Conservation (phyloP, 2,329 filamentous ascomycete species). For the Colletotrichum camelliae region DNA sequence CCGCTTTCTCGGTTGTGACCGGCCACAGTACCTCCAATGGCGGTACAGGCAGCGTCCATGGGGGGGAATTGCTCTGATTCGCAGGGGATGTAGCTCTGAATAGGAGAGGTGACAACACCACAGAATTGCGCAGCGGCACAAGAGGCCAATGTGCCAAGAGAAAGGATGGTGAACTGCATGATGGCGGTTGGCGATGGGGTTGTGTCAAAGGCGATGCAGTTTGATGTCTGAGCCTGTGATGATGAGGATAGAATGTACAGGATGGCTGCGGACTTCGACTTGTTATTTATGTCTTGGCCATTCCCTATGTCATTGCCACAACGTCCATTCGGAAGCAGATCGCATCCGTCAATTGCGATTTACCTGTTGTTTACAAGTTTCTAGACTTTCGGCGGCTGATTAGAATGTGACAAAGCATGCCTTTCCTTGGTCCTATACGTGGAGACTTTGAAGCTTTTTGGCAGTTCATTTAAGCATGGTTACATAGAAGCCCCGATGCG, state of each 20-base stretch:
- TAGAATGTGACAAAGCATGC: neutral
- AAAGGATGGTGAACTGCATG: neutral
- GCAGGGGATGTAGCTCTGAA: neutral
- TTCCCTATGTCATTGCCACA: no score
- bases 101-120: neutral
- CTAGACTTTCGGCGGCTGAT: neutral
- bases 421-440: neutral
- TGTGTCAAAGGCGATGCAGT: neutral
- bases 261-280: neutral
- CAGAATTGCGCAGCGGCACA: neutral
- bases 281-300: neutral
- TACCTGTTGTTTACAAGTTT: neutral
- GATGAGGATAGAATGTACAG: neutral
- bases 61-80: neutral
- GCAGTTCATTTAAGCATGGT: neutral
- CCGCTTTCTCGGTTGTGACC: neutral
- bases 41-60: neutral
- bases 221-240: neutral
- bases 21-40: neutral
- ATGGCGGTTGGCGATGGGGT: neutral
- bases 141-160: neutral
- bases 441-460: neutral
- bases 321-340: neutral
- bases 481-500: neutral
- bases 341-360: neutral